A percentile compares a stretch with the other conserved stretches of the same genome.
These are phyloP conservation scores for Murraya paniculata DNA, from an alignment of 345 rosid genomes.

Conservation along the genomic window DNA sequence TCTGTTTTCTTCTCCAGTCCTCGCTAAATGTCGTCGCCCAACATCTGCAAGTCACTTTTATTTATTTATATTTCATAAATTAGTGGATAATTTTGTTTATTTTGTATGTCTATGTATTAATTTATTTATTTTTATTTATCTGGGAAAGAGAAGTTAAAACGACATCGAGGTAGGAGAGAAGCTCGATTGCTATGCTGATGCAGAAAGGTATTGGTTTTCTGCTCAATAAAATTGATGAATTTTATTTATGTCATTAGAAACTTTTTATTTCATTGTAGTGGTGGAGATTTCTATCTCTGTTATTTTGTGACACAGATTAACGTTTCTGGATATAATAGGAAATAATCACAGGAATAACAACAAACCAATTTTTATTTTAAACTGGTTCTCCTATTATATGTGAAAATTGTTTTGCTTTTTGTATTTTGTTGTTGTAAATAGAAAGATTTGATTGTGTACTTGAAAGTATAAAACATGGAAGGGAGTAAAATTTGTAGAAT, in stretches of 20 bases:
- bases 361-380: background rate
- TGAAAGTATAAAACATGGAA: background rate
- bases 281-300: background rate
- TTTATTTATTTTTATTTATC: background rate
- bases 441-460: background rate
- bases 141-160: conserved; percentile 8
- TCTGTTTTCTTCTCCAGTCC: too few species aligned
- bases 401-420: background rate
- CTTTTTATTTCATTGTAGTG: background rate
- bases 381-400: background rate
- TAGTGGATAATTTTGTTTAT: too few species aligned
- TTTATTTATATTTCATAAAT: too few species aligned
- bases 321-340: background rate
- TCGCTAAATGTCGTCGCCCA: too few species aligned
- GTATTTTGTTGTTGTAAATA: background rate
- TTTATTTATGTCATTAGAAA: too few species aligned
- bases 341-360: background rate
- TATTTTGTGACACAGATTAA: background rate
- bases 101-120: background rate
- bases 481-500: background rate
- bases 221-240: background rate
- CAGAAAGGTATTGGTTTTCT: conserved; percentile 46
- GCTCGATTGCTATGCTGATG: conserved; percentile 66
- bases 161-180: conserved; percentile 23
- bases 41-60: too few species aligned